Evolutionary conservation across 441 rosid genomes (phyloP), one percentile per base, ranked within the genome.

Genomic region (Adansonia rubrostipa): DNA sequence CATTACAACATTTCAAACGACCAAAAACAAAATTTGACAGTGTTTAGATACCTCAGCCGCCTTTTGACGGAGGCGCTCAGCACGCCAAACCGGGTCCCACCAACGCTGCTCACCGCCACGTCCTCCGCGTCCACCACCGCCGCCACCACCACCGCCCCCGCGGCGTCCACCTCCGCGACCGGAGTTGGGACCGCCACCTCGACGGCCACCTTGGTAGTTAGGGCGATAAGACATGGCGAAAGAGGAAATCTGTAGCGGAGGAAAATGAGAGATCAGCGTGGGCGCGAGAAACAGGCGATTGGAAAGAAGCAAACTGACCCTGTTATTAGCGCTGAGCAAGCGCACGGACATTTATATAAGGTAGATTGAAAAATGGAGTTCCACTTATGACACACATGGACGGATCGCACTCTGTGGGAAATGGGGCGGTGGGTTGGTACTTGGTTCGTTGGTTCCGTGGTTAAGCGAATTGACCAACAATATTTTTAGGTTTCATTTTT

Each of bases 21-120:
- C 73, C 19, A 50, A 54, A 54, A 71, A n/a, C 15, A n/a, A 15
- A 33, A 72, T 9, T 6, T 10, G 2, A 51, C 13, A 36, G 48
- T 40, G 36, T 36, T n/a, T 36, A 5, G 72, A 76, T 78, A 95
- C 99, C 98, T 95, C 94, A 54, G 81, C 92, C 0, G 89, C 92
- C 79, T 91, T 79, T 80, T 92, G 92, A 51, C 92, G 88, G 86
- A 95, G 83, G 9, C 96, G 96, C 87, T 93, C 96, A 6, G 97
- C 99, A 72, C 98, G 92, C 99, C 99, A 95, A 5, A 85, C 99
- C 0, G 99, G 99, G 82, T 95, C 99, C 99, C 99, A 95, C 98
- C 98, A 95, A 14, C 99, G 90, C 86, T 95, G 98, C 82, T 95
- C 97, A 0, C 98, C 97, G n/a, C 97, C 84, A 0, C 97, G 88